Evolutionary conservation across 768 basidiomycete genomes (phyloP), one percentile per base, ranked within the genome.

Genomic region (Pleurotus cornucopiae): DNA sequence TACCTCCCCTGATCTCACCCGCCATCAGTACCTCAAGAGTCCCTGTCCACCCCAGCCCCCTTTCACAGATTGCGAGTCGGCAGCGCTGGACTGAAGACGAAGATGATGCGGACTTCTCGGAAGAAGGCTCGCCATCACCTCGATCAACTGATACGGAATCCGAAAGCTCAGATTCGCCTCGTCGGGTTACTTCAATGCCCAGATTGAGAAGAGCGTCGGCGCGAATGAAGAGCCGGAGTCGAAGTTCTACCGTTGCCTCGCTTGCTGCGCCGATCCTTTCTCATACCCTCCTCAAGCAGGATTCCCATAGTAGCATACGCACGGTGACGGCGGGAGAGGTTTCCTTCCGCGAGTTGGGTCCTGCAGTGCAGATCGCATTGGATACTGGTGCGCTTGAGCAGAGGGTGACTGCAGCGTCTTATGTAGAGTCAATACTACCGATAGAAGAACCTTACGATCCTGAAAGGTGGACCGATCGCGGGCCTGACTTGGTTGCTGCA

Each of bases 161-260:
- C 1, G 71, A 74, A 11, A 67, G 66, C 9, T 70, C 69, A n/a
- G 75, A 66, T 38, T 71, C 73, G 0, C 66, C 67, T 2, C 62
- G 58, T 7, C 64, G 61, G 37, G 63, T 65, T n/a, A 64, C 64
- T n/a, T 73, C 73, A 25, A 67, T 64, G 48, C 66, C 71, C 48
- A 71, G 6, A 62, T 67, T 67, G 16, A 67, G 74, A 49, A 70
- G 69, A 58, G 67, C 62, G 20, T 69, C 70, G 11, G 62, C 60
- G 21, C 67, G 65, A 14, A 62, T 66, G 49, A 76, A 76, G 63
- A 71, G 72, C 2, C 76, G 85, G 34, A 86, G 84, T 58, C 75
- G 83, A 23, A 86, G 84, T 60, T 86, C 85, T 21, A 88, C 86
- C 3, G 73, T 86, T n/a, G 87, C 81, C 4, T 82, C 81, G 16